Evolutionary conservation across 148 eudicot species (phyloP), one percentile per base, ranked within the genome.

Genomic region (Hydrangea macrophylla): DNA sequence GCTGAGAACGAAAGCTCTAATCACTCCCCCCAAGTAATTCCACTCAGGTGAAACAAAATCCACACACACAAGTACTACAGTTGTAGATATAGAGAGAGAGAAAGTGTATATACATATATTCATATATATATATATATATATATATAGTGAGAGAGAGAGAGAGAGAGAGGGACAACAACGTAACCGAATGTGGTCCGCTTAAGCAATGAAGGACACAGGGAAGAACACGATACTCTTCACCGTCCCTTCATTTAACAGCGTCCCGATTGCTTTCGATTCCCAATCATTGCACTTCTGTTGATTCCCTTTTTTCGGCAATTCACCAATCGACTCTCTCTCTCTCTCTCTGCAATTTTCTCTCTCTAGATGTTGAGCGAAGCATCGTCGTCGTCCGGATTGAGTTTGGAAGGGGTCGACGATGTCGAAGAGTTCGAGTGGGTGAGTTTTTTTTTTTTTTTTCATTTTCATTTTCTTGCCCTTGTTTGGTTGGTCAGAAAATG

Each of bases 381-480:
- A n/a, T n/a, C n/a, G 37, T 58, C 85, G 45, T 20, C 77, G 9
- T 64, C 78, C 23, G 80, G 26, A 23, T 58, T 75, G 13, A 60
- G 55, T 48, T 64, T 87, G 70, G 85, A 85, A 72, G 89, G 85
- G 25, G 65, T 90, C 45, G 83, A 75, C 26, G 99, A 86, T 62
- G 98, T 90, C 23, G 89, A 83, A 36, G 93, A 85, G 24, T 91
- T 88, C 60, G 84, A 76, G n/a, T 67, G 71, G 72, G 98, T 90
- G 36, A 82, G 82, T 76, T 74, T 45, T 39, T 23, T 51, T 51
- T 50, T 20, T 55, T 57, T 51, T 60, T 15, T 31, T 66, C 60
- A n/a, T n/a, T n/a, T n/a, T n/a, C n/a, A n/a, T 57, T 61, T 6
- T 2, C 31, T 60, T 58, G 58, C 17, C 35, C 1, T 25, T 17